Percentiles rank a stretch among this genome's conserved stretches.
Evolutionary conservation across 805 yeast genomes (phyloP).

Genomic region (Pichia californica): DNA sequence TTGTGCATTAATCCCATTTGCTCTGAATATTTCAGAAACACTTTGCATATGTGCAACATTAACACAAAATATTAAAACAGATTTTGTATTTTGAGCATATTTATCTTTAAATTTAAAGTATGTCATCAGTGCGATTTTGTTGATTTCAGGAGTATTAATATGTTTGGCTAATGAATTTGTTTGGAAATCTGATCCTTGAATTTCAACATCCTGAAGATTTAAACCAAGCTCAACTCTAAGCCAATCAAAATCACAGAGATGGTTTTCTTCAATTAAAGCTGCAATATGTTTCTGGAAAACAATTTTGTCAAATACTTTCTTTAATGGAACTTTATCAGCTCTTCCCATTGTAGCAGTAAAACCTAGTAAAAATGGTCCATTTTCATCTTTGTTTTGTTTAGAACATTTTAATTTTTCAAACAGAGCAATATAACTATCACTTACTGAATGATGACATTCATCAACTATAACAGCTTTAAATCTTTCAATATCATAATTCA

Average conservation of each 20-base stretch:
- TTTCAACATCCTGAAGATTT: constrained; percentile 21
- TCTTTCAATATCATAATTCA: constrained; percentile 47
- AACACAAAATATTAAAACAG: constrained; percentile 74
- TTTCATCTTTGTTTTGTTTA: constrained; percentile 32
- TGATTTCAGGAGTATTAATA: constrained; percentile 49
- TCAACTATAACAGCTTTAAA: constrained; percentile 75
- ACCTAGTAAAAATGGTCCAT: constrained; percentile 60
- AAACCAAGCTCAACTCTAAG: constrained; percentile 45
- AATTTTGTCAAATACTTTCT: constrained; percentile 59
- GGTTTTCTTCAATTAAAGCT: constrained; percentile 61
- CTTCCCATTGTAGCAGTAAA: constrained; percentile 85
- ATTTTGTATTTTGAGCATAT: constrained; percentile 34
- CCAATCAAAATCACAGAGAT: constrained; percentile 64
- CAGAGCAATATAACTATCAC: constrained; percentile 54
- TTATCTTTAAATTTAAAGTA: constrained; percentile 40
- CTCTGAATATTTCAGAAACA: constrained; percentile 46
- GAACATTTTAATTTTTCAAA: constrained; percentile 35
- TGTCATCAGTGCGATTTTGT: constrained; percentile 48
- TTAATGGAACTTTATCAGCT: constrained; percentile 59
- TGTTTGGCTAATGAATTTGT: constrained; percentile 42
- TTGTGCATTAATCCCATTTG: constrained; percentile 60
- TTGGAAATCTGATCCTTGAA: constrained; percentile 42
- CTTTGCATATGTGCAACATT: constrained; percentile 59
- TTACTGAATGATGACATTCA: constrained; percentile 90
- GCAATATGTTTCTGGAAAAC: constrained; percentile 61